Evolutionary conservation across 345 rosid genomes (phyloP).

Genomic region (Raphanus raphanistrum): DNA sequence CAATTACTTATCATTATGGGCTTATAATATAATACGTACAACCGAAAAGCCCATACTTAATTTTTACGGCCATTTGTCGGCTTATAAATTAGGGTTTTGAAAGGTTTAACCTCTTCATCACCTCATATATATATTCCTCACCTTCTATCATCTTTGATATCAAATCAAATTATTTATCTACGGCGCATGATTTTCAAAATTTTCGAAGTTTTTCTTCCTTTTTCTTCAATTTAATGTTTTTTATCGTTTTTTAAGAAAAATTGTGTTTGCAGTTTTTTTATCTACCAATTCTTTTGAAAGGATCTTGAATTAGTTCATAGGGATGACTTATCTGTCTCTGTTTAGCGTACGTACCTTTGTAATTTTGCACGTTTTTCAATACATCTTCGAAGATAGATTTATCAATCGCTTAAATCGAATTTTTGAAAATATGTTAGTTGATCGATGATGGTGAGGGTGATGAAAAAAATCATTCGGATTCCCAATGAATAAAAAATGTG

Average conservation of each 20-base stretch:
- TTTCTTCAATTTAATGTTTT: not conserved
- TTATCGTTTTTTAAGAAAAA: not conserved
- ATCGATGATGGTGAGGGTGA: conserved; percentile 30
- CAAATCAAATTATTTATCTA: not conserved
- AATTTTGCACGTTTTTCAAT: not conserved
- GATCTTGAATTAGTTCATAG: not conserved
- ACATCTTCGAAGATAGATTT: conserved; percentile 18
- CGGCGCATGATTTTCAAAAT: not conserved
- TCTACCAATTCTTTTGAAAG: not conserved
- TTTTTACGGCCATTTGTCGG: not conserved
- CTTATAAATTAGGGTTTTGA: conserved; percentile 21
- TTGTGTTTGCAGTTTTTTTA: not conserved
- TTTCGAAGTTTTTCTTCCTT: not conserved
- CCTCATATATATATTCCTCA: conserved; percentile 8
- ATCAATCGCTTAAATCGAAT: not conserved
- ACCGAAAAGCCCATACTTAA: not conserved
- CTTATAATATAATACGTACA: not conserved
- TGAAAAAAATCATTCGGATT: conserved; percentile 44
- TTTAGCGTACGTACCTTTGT: not conserved
- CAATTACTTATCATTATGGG: not conserved
- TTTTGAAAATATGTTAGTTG: not conserved
- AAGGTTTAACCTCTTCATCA: not conserved
- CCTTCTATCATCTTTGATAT: not conserved
- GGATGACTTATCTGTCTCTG: not conserved
- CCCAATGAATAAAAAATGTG: conserved; percentile 34